Evolutionary conservation across 768 basidiomycete species (phyloP).

Genomic region (Pisolithus microcarpus): DNA sequence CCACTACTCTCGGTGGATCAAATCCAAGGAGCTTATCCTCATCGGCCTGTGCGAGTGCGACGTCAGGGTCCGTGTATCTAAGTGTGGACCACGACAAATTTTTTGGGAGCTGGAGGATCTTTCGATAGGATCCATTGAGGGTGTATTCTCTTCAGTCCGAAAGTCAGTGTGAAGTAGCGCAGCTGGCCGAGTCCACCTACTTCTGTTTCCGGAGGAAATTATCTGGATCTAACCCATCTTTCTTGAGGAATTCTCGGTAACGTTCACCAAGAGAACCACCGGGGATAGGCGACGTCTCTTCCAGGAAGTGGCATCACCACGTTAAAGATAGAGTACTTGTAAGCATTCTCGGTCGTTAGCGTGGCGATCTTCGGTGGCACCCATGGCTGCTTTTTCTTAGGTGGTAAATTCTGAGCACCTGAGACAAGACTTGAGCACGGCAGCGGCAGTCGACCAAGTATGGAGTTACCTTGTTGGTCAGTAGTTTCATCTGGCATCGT

Average conservation of each 20-base stretch:
- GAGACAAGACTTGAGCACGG: background rate
- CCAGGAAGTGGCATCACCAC: slow-evolving; percentile 98
- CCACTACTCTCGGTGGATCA: slow-evolving; percentile 57
- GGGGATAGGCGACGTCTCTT: slow-evolving; percentile 88
- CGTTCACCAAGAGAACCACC: slow-evolving; percentile 80
- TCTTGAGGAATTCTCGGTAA: slow-evolving; percentile 71
- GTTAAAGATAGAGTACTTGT: slow-evolving; percentile 84
- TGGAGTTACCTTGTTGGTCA: slow-evolving; percentile 29
- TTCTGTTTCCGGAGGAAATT: slow-evolving; percentile 87
- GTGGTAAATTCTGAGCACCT: slow-evolving; percentile 6
- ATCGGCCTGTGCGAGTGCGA: slow-evolving; percentile 88
- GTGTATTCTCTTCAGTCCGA: slow-evolving; percentile 70
- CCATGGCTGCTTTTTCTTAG: slow-evolving; percentile 40
- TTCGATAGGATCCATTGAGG: slow-evolving; percentile 88
- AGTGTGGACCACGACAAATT: slow-evolving; percentile 77
- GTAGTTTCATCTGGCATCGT: slow-evolving; percentile 26
- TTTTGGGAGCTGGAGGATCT: slow-evolving; percentile 79
- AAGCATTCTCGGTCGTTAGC: slow-evolving; percentile 68
- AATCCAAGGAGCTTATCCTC: slow-evolving; percentile 87
- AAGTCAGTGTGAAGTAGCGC: slow-evolving; percentile 5
- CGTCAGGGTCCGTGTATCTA: slow-evolving; percentile 89
- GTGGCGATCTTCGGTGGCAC: slow-evolving; percentile 67
- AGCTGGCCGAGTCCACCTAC: slow-evolving; percentile 35
- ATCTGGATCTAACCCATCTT: slow-evolving; percentile 86
- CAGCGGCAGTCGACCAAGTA: background rate